Percentiles rank a stretch among this genome's conserved stretches.
Evolutionary conservation across 345 rosid genomes (phyloP).

Genomic region (Citrus mangshanensis): DNA sequence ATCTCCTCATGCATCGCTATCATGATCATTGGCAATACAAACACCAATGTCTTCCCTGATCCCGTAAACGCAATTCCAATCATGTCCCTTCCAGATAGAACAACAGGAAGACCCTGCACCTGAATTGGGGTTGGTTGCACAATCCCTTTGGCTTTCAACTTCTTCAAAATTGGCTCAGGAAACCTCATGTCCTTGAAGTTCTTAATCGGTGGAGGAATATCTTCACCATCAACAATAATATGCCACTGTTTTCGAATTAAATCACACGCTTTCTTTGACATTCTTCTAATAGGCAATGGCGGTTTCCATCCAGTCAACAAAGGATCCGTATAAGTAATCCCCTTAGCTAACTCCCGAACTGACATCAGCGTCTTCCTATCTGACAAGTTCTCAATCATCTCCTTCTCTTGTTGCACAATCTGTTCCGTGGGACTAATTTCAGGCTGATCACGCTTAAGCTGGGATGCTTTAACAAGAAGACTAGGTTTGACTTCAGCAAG

Average conservation of each 20-base stretch:
- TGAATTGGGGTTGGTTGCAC: conserved; percentile 95
- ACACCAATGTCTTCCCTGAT: conserved; percentile 85
- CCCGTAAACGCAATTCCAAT: conserved; percentile 94
- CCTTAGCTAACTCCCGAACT: conserved; percentile 87
- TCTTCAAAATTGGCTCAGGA: conserved; percentile 64
- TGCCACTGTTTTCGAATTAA: conserved; percentile 88
- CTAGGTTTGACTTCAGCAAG: conserved; percentile 77
- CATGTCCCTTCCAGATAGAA: conserved; percentile 83
- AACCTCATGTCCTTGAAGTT: conserved; percentile 86
- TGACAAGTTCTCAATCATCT: conserved; percentile 83
- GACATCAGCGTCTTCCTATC: conserved; percentile 87
- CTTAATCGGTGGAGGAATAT: conserved; percentile 78
- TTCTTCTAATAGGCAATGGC: conserved; percentile 56
- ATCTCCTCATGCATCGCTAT: conserved; percentile 83
- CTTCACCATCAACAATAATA: conserved; percentile 85
- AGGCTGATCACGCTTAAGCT: conserved; percentile 81
- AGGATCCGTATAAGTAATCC: conserved; percentile 79
- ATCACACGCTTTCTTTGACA: conserved; percentile 57
- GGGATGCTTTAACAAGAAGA: conserved; percentile 82
- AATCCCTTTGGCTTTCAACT: conserved; percentile 72
- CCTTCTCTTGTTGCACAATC: conserved; percentile 83
- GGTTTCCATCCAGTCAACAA: conserved; percentile 90
- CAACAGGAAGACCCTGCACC: conserved; percentile 94
- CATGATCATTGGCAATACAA: conserved; percentile 89
- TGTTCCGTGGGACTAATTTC: conserved; percentile 76